Evolutionary conservation across 257 asterid species (phyloP), one percentile per base, ranked within the genome.

Genomic region (Phtheirospermum japonicum): DNA sequence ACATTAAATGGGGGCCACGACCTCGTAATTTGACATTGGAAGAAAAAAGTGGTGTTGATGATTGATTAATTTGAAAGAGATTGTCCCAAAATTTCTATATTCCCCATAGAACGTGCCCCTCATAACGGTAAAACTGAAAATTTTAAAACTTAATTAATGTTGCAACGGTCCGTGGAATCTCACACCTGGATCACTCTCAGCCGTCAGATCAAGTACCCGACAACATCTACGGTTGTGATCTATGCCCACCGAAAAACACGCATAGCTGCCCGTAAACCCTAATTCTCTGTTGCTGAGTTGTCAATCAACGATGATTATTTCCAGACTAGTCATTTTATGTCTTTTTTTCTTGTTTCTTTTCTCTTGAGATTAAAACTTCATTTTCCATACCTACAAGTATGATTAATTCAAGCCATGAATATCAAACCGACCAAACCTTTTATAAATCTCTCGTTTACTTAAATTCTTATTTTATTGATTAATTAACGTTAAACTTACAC

Each of bases 271-370:
- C 31, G 11, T 31, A 63, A 58, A 64, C 71, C 66, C 67, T 67
- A 65, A 7, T 33, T 33, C 45, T 37, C 45, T 37, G 5, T 37
- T 43, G 23, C 20, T 68, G 71, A 73, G 78, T 36, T 72, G 80
- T 72, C 79, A 20, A 28, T 42, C 66, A 63, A 73, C 54, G 20
- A 59, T 60, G 7, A 37, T 37, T 37, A 4, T 37, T 37, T 37
- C 7, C 45, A 37, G 37, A 33, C 12, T 37, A 9, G 45, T 2
- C 4, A 37, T 37, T 37, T 37, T 7, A 37, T 2, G 4, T 10
- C 4, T 9, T 37, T 37, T 37, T 4, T 37, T 2, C 45, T 37
- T 37, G 2, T 37, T 6, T 37, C 7, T 33, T 33, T 33, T 33
- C 7, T 4, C 7, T 33, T 33, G 7, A 33, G 4, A 33, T 33